These are phyloP conservation scores for Spathaspora girioi DNA, from an alignment of 805 yeast species.

Conservation along the genomic window DNA sequence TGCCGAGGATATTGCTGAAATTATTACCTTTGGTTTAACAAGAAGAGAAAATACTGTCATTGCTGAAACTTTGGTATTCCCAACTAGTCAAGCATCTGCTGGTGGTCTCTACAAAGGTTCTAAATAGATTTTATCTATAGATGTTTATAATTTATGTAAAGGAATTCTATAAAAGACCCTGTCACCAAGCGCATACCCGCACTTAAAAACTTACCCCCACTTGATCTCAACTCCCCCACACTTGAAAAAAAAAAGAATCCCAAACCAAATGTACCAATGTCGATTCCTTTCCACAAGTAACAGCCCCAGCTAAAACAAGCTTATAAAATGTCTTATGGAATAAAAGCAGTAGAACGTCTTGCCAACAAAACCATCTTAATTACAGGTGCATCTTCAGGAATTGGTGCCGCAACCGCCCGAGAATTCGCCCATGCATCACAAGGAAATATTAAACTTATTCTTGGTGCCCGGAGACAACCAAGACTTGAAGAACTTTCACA, in stretches of 20 bases:
- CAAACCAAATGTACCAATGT: neutral
- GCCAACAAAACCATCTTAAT: conserved; percentile 34
- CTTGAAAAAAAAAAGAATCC: neutral
- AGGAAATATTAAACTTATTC: conserved; percentile 32
- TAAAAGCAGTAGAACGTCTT: conserved; percentile 35
- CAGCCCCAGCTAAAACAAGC: neutral
- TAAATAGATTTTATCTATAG: neutral
- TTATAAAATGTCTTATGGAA: conserved; percentile 30
- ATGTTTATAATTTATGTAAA: neutral
- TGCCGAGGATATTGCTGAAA: conserved; percentile 73
- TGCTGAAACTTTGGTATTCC: conserved; percentile 80
- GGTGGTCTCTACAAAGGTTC: conserved; percentile 45
- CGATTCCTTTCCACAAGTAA: neutral
- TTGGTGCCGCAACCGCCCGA: conserved; percentile 39
- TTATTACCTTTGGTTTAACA: conserved; percentile 62
- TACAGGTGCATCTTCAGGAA: conserved; percentile 42
- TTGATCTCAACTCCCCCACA: neutral
- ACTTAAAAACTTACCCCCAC: neutral
- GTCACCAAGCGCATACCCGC: neutral
- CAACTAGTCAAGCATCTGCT: conserved; percentile 82
- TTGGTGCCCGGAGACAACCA: conserved; percentile 37
- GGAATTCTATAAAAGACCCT: neutral
- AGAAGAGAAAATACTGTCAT: conserved; percentile 70
- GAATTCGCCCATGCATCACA: conserved; percentile 38
- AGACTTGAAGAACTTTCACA: conserved; percentile 21